Evolutionary conservation across 805 yeast species (phyloP).

Genomic region (Sugiyamaella mastotermitis): DNA sequence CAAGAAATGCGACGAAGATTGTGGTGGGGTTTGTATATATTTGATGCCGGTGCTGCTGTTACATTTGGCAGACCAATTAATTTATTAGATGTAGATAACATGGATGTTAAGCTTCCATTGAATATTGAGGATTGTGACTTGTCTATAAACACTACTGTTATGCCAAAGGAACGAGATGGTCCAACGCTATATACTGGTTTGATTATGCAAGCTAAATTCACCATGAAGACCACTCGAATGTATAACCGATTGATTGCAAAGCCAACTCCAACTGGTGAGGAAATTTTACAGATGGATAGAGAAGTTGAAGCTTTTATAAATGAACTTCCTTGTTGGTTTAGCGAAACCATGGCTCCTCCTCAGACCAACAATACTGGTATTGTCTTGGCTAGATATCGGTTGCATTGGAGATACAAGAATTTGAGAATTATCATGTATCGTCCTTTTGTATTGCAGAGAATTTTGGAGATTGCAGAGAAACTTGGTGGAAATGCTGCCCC

Average conservation of each 20-base stretch:
- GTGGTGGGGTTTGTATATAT: slow-evolving; percentile 64
- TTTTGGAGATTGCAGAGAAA: slow-evolving; percentile 11
- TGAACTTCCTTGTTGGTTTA: slow-evolving; percentile 43
- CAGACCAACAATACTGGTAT: slow-evolving; percentile 38
- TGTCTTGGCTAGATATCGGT: slow-evolving; percentile 44
- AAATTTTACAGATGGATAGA: slow-evolving; percentile 44
- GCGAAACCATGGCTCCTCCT: slow-evolving; percentile 29
- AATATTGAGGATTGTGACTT: slow-evolving; percentile 44
- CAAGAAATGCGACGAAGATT: slow-evolving; percentile 52
- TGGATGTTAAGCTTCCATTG: slow-evolving; percentile 46
- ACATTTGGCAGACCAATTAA: slow-evolving; percentile 61
- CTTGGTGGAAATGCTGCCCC: not conserved
- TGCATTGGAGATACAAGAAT: slow-evolving; percentile 55
- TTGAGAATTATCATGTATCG: slow-evolving; percentile 50
- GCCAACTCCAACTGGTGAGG: slow-evolving; percentile 43
- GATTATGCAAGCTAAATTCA: slow-evolving; percentile 48
- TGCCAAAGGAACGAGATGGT: slow-evolving; percentile 20
- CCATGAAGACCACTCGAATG: slow-evolving; percentile 42
- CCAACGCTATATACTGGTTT: slow-evolving; percentile 57
- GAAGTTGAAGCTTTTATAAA: slow-evolving; percentile 37
- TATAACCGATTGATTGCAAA: slow-evolving; percentile 43
- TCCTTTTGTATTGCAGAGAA: slow-evolving; percentile 52
- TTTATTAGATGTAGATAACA: slow-evolving; percentile 41
- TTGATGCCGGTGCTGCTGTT: slow-evolving; percentile 58
- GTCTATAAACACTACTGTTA: slow-evolving; percentile 19